Percentiles rank a stretch among this genome's conserved stretches.
These are phyloP conservation scores for Malus hybrid DNA, from an alignment of 331 rosid species.

Conservation along the genomic window DNA sequence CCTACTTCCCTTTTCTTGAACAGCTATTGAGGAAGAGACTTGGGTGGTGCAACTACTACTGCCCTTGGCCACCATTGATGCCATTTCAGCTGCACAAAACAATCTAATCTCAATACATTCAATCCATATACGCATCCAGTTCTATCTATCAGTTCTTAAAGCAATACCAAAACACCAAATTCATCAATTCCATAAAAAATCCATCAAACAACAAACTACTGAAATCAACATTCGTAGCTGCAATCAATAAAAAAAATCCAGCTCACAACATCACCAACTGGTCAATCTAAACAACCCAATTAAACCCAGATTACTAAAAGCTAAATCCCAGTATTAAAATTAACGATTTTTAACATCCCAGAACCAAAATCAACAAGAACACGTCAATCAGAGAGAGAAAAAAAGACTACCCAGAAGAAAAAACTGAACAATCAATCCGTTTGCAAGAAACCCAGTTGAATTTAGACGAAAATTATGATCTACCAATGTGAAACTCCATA, in stretches of 20 bases:
- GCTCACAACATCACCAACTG: conserved; percentile 21
- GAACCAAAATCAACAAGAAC: conserved; percentile 7
- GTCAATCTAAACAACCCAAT: conserved; percentile 13
- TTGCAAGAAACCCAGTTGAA: conserved; percentile 29
- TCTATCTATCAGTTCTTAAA: conserved; percentile 19
- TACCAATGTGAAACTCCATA: conserved; percentile 23
- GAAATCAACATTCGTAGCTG: conserved; percentile 8
- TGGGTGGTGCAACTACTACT: conserved; percentile 39
- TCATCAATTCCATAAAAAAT: conserved; percentile 14
- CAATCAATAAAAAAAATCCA: conserved; percentile 13
- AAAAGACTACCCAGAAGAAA: conserved; percentile 22
- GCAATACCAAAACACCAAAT: conserved; percentile 9
- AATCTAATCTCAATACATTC: conserved; percentile 14
- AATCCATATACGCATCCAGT: conserved; percentile 7
- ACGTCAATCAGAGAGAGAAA: conserved; percentile 8
- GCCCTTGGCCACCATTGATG: conserved; percentile 57
- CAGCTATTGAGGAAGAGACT: conserved; percentile 43
- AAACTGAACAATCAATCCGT: conserved; percentile 20
- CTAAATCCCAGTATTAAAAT: conserved; percentile 27
- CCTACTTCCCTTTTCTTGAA: conserved; percentile 79
- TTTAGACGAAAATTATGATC: conserved; percentile 12
- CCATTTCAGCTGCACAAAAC: conserved; percentile 61
- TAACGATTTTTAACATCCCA: conserved; percentile 25
- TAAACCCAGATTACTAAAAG: conserved; percentile 18
- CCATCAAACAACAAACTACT: not conserved